Evolutionary conservation across 805 yeast genomes (phyloP), one percentile per base, ranked within the genome.

Genomic region (Teunomyces funiuensis): DNA sequence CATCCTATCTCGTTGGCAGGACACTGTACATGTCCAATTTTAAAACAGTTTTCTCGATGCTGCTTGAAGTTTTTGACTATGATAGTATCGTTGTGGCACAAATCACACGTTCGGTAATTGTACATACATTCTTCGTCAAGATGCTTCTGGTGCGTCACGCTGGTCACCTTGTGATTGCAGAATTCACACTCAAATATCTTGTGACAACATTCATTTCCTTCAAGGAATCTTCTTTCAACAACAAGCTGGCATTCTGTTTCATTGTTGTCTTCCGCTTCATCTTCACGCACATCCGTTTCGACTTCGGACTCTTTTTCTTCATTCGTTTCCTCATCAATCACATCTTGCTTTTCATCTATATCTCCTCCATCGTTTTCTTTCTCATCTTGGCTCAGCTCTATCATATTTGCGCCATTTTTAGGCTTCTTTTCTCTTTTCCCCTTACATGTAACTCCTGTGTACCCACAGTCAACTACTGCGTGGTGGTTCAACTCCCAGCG

Each of bases 401-500:
- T n/a, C n/a, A n/a, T n/a, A n/a, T n/a, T n/a, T n/a, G 18, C 34
- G 10, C 14, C 11, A n/a, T 14, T 17, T 16, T 19, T 11, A 6
- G 19, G 14, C 6, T 31, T 16, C 20, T 34, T 31, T 11, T 37
- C 40, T 36, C 64, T 40, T 2, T 15, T 36, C 2, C 71, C 66
- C 36, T 54, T 47, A 40, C 73, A 68, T 18, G 18, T 18, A 1
- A 67, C 66, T 0, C 73, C 72, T 2, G 73, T 68, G 33, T 52
- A 57, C 2, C 59, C 65, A 49, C 73, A 68, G 16, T 60, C 65
- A 0, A 45, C 45, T 19, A 56, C 6, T 2, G 77, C 55, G 58
- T 83, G 88, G 33, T 61, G 69, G 38, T 72, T 71, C 5, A 82
- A 52, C 40, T 74, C 72, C 83, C 87, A 81, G 16, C 87, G 61